Base-by-base conservation (phyloP, 2,329 filamentous ascomycete genomes). In the Cladosporium colombiae region DNA sequence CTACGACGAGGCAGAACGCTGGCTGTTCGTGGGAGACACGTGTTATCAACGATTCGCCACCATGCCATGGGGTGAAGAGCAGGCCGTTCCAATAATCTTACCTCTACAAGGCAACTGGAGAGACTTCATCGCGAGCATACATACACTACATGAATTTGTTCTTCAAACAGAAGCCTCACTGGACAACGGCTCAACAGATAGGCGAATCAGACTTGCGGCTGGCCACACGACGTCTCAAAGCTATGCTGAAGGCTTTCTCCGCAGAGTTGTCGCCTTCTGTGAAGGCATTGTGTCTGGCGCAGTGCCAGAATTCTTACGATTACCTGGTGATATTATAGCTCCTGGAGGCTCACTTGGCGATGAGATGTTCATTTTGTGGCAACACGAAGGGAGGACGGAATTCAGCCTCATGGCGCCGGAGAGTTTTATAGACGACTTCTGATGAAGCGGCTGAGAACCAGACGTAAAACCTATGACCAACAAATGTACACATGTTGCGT, bases 1-100 rank as follows among this genome's bases (percentile, higher is more conserved):
- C 70, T 84, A 81, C 69, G 82, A 83, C 59, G 70, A 76, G 11
- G 70, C 76, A 1, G 80, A 83, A 67, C 76, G 79, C 37, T 73
- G 78, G 55, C 70, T 84, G 0, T 84, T 79, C 62, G 79, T 82
- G 5, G 82, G 82, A 6, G 82, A 84, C 62, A 80, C 78, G 6
- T 76, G 82, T 64, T 83, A 83, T 69, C 50, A 44, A 27, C 49
- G 61, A 5, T 6, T 21, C 14, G 50, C 61, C 18, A 63, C 50
- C 23, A 63, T 63, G 61, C 61, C 61, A 8, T 63, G 61, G 61
- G 61, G 49, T 10, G 61, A 63, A 50, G 27, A 25, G 33, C 61
- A 63, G 21, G 21, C 11, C 23, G 61, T 63, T 13, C 61, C 61
- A 11, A 55, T 56, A 11, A n/a, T 63, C 14, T 25, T 63, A 7